Evolutionary conservation across 1,284 basidiomycete species (phyloP).

Genomic region (Sparassis latifolia): DNA sequence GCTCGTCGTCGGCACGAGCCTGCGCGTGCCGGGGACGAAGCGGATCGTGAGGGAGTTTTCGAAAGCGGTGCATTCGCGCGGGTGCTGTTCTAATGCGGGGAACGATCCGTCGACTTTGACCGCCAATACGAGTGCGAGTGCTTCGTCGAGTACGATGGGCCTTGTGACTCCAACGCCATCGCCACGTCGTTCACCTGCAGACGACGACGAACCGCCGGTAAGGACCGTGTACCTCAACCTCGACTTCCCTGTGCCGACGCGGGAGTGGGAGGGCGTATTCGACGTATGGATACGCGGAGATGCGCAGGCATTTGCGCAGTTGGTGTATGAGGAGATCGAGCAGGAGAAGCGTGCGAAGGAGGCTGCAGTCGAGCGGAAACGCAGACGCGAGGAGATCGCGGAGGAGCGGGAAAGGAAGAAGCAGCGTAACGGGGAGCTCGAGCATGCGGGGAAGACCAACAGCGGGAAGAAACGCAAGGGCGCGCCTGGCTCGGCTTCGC

Average conservation of each 20-base stretch:
- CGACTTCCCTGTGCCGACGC: constrained; percentile 81
- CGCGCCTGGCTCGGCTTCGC: constrained; percentile 3
- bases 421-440: background rate
- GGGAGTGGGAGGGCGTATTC: constrained; percentile 89
- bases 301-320: constrained; percentile 69
- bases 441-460: constrained; percentile 4
- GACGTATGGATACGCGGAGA: constrained; percentile 91
- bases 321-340: constrained; percentile 50
- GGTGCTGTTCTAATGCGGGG: too few relatives aligned
- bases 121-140: constrained; percentile 8
- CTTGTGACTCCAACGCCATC: constrained; percentile 36
- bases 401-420: constrained; percentile 2
- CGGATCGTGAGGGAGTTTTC: constrained; percentile 89
- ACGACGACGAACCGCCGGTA: constrained; percentile 48
- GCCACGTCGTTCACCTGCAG: constrained; percentile 30
- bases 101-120: constrained; percentile 22
- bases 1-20: constrained; percentile 86
- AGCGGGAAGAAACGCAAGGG: constrained; percentile 19
- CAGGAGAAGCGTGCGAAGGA: constrained; percentile 46
- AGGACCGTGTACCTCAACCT: constrained; percentile 83
- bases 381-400: constrained; percentile 36
- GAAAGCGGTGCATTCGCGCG: constrained; percentile 63
- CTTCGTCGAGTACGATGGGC: constrained; percentile 15
- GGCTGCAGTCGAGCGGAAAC: constrained; percentile 43
- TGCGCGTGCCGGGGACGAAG: constrained; percentile 90